Percentiles rank a stretch among this genome's conserved stretches.
Evolutionary conservation across 768 basidiomycete genomes (phyloP).

Genomic region (Tricholoma saponaceum): DNA sequence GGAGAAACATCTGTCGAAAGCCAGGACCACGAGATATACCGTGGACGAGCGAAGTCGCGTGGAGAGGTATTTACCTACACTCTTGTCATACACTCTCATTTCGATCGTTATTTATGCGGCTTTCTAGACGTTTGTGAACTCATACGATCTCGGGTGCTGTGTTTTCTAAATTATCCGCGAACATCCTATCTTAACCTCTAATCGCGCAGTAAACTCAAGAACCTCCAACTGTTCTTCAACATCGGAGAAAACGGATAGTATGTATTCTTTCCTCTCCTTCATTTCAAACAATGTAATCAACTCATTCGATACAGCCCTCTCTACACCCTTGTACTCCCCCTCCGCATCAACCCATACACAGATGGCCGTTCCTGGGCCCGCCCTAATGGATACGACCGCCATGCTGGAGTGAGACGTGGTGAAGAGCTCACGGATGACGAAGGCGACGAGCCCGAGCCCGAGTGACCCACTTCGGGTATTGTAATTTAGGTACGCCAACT

Average conservation of each 20-base stretch:
- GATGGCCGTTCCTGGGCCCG: conserved; percentile 84
- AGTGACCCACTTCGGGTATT: background rate
- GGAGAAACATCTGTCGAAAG: conserved; percentile 91
- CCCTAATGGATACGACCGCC: conserved; percentile 55
- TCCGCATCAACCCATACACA: conserved; percentile 75
- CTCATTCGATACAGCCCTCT: conserved; percentile 46
- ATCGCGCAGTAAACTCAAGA: conserved; percentile 45
- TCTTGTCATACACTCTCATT: background rate
- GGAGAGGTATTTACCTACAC: conserved; percentile 50
- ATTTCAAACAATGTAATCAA: background rate
- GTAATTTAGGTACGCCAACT: background rate
- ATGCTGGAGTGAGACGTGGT: conserved; percentile 60
- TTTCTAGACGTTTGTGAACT: conserved; percentile 77
- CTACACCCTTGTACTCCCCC: conserved; percentile 78
- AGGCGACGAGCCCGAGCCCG: conserved; percentile 40
- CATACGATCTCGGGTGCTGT: conserved; percentile 81
- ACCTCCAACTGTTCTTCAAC: conserved; percentile 86
- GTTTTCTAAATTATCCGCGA: background rate
- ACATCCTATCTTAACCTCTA: background rate
- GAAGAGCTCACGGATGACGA: conserved; percentile 91
- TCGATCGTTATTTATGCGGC: background rate
- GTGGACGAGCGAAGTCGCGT: conserved; percentile 58
- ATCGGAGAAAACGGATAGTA: conserved; percentile 78
- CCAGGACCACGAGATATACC: conserved; percentile 82
- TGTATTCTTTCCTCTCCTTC: conserved; percentile 27